These are phyloP conservation scores for Proteromonas lacertae DNA, from an alignment of 352 stramenopile species.

Conservation along the genomic window DNA sequence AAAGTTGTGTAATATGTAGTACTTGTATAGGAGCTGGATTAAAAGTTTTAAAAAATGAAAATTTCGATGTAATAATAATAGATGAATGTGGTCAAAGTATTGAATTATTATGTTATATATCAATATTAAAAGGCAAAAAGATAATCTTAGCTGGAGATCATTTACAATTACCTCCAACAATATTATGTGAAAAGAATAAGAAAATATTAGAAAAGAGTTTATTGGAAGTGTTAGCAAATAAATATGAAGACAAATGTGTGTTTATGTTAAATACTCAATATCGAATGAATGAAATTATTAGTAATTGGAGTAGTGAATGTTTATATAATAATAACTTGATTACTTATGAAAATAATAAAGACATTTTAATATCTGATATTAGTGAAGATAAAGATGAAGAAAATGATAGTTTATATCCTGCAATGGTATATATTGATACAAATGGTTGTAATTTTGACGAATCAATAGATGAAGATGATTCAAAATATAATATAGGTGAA, in stretches of 20 bases:
- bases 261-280: conserved; percentile 71
- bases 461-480: conserved; percentile 9
- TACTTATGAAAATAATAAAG: conserved; percentile 3
- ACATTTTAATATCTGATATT: conserved; percentile 5
- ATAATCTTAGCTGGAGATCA: conserved; percentile 59
- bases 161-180: conserved; percentile 74
- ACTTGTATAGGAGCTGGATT: conserved; percentile 72
- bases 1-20: no score
- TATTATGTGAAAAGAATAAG: conserved; percentile 40
- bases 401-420: no score
- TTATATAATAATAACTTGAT: conserved; percentile 61
- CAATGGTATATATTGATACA: conserved; percentile 62
- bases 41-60: conserved; percentile 32
- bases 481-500: conserved; percentile 13
- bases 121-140: conserved; percentile 34
- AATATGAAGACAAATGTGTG: conserved; percentile 2
- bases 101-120: conserved; percentile 82
- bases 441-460: conserved; percentile 58
- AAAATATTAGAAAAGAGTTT: conserved; percentile 8
- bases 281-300: conserved; percentile 74
- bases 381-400: no score
- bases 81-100: conserved; percentile 80
- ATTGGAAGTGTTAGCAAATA: not conserved
- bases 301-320: conserved; percentile 54
- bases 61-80: conserved; percentile 77